Conservation (phyloP, 2,329 filamentous ascomycete genomes). For the Aspergillus sp. region DNA sequence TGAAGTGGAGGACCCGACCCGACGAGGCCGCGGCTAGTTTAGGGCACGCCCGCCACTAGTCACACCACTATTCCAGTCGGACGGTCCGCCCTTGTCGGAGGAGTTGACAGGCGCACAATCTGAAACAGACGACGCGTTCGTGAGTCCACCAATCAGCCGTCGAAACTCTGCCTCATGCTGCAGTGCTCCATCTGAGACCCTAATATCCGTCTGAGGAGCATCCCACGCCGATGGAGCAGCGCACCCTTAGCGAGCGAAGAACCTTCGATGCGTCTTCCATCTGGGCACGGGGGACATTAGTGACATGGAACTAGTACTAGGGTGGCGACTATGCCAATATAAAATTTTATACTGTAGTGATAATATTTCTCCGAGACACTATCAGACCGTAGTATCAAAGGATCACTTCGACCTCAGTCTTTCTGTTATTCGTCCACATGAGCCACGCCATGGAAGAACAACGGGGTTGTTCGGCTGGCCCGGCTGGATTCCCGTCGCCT, state of each 20-base stretch:
- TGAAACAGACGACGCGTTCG: slow-evolving; percentile 19
- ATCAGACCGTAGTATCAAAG: no score
- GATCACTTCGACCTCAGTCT: no score
- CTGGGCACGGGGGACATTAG: not conserved
- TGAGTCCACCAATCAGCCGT: slow-evolving; percentile 13
- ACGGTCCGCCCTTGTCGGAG: not conserved
- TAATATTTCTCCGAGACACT: not conserved
- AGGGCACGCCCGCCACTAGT: not conserved
- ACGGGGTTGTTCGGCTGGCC: not conserved
- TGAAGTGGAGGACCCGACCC: not conserved
- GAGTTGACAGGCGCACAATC: slow-evolving; percentile 10
- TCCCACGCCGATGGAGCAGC: not conserved
- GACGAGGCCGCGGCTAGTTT: not conserved
- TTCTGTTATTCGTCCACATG: not conserved
- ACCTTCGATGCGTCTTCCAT: slow-evolving; percentile 5
- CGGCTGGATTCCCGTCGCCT: not conserved
- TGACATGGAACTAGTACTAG: not conserved
- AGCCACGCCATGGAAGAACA: not conserved
- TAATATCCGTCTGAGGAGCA: not conserved
- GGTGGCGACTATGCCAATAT: no score
- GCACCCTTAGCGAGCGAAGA: not conserved
- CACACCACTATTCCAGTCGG: not conserved
- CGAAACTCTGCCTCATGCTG: not conserved
- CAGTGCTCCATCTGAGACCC: not conserved
- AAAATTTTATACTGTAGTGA: not conserved